phyloP scores from a whole-genome alignment of 495 filamentous ascomycete species.

The Amorphotheca resinae region DNA sequence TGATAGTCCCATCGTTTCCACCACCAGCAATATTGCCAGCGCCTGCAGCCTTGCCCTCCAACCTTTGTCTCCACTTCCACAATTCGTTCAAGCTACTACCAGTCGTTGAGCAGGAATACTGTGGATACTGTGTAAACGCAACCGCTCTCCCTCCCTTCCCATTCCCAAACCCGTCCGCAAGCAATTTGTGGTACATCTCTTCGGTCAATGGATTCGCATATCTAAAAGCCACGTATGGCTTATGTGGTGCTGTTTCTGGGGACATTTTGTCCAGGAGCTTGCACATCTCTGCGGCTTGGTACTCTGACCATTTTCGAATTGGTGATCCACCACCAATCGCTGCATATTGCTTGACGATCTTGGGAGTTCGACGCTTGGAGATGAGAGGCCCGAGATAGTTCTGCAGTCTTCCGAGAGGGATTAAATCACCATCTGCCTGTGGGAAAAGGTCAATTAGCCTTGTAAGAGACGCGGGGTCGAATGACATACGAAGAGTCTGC shows the following conservation, averaged over 20 bases:
- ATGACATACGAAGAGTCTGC: constrained; percentile 59
- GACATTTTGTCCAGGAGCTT: constrained; percentile 83
- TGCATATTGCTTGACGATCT: constrained; percentile 90
- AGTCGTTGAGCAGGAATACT: constrained; percentile 98
- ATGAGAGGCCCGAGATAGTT: constrained; percentile 82
- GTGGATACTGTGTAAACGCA: constrained; percentile 96
- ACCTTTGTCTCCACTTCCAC: constrained; percentile 85
- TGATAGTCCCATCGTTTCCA: constrained; percentile 51
- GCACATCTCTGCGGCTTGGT: constrained; percentile 88
- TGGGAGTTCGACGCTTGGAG: constrained; percentile 74
- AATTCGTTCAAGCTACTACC: constrained; percentile 93
- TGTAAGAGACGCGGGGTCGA: constrained; percentile 27
- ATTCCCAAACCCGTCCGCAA: constrained; percentile 79
- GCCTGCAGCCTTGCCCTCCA: constrained; percentile 57
- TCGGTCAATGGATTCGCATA: constrained; percentile 92
- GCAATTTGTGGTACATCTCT: constrained; percentile 68
- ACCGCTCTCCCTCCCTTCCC: constrained; percentile 84
- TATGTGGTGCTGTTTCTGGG: constrained; percentile 90
- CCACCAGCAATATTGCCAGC: constrained; percentile 24
- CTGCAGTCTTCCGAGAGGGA: constrained; percentile 90
- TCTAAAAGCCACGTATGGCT: constrained; percentile 97
- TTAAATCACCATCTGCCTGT: constrained; percentile 75
- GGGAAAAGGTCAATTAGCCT: not conserved
- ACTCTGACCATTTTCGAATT: constrained; percentile 95
- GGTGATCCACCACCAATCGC: constrained; percentile 94